These are phyloP conservation scores for Pseudoturritis turrita DNA, from an alignment of 345 rosid species.

Conservation along the genomic window DNA sequence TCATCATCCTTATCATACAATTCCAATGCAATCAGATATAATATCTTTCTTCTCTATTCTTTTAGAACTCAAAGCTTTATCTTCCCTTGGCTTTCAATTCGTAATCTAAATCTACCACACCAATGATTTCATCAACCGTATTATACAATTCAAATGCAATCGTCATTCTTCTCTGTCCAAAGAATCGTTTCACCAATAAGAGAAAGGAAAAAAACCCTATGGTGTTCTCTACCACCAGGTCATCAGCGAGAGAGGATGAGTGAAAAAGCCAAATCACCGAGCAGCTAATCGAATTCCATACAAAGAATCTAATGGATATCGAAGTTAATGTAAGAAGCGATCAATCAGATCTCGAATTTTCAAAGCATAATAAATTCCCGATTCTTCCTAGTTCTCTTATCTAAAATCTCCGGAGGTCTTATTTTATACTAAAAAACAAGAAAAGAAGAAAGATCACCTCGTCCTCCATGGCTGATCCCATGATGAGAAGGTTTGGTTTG, in stretches of 20 bases:
- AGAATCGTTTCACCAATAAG: background rate
- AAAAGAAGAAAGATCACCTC: slow-evolving; percentile 4
- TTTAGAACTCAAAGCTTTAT: background rate
- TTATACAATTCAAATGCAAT: background rate
- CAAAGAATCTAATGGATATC: background rate
- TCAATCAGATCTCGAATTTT: slow-evolving; percentile 17
- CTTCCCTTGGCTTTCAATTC: background rate
- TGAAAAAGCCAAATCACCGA: background rate
- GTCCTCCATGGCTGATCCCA: slow-evolving; percentile 29
- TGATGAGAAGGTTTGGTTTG: background rate
- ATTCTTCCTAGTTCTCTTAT: background rate
- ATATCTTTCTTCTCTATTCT: background rate
- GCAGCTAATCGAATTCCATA: background rate
- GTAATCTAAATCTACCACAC: no score
- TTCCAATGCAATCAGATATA: background rate
- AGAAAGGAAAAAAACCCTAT: background rate
- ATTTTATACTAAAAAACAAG: background rate
- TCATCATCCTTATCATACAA: background rate
- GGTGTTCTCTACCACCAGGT: background rate
- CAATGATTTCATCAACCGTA: background rate
- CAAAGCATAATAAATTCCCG: background rate
- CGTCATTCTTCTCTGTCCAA: background rate
- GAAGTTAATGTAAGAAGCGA: background rate
- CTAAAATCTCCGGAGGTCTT: background rate
- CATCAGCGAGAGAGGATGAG: background rate